These are phyloP conservation scores for Sisymbrium irio DNA, from an alignment of 345 rosid genomes.

Conservation along the genomic window DNA sequence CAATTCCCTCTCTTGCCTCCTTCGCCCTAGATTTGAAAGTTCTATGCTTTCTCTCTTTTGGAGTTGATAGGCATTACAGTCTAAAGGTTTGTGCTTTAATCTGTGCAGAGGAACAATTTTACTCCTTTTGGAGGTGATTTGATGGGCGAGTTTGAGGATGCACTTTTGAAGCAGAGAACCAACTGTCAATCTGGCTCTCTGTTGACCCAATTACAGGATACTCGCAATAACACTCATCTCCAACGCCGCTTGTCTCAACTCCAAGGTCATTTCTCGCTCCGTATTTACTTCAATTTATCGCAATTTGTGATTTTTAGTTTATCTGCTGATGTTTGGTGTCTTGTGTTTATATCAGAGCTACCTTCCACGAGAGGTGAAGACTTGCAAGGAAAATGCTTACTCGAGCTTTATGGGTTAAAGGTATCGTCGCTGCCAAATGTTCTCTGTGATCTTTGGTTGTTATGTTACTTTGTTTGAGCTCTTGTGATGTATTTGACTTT, in stretches of 20 bases:
- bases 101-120: conserved; percentile 38
- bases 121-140: conserved; percentile 54
- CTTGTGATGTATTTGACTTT: conserved; percentile 9
- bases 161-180: conserved; percentile 59
- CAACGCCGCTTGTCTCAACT: conserved; percentile 76
- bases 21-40: conserved; percentile 14
- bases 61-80: too few relatives aligned
- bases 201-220: conserved; percentile 52
- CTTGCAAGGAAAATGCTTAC: conserved; percentile 84
- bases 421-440: conserved; percentile 36
- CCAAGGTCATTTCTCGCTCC: conserved; percentile 52
- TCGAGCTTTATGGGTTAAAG: conserved; percentile 92
- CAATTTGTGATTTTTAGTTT: background rate
- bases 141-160: conserved; percentile 76
- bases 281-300: background rate
- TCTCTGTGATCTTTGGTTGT: background rate
- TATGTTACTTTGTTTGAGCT: background rate
- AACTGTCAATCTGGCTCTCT: conserved; percentile 53
- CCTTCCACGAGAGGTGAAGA: conserved; percentile 93
- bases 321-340: background rate
- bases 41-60: too few relatives aligned
- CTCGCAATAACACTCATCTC: conserved; percentile 53
- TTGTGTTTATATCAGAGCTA: conserved; percentile 56
- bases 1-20: background rate
- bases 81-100: background rate